A percentile compares a stretch with the other conserved stretches of the same genome.
Conservation (phyloP, 73 alveolate species). For the Paramecium biaurelia region DNA sequence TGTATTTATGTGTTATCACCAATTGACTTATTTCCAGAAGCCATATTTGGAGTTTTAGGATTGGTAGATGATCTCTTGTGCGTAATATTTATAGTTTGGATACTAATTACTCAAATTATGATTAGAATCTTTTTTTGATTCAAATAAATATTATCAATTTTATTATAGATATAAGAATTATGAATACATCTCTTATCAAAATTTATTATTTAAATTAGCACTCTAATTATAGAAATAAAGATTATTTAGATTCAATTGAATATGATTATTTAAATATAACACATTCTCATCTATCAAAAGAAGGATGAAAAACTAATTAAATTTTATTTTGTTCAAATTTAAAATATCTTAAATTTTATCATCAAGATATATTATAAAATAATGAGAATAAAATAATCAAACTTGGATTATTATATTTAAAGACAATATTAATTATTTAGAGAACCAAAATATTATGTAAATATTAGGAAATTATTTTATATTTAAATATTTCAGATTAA, state of each 20-base stretch:
- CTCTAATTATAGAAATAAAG: too few relatives aligned
- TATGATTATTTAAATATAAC: too few relatives aligned
- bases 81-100: slow-evolving; percentile 16
- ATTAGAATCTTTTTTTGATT: not conserved
- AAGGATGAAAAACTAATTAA: too few relatives aligned
- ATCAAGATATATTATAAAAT: too few relatives aligned
- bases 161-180: too few relatives aligned
- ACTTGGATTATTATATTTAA: not conserved
- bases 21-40: slow-evolving; percentile 35
- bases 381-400: not conserved
- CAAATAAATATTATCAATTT: not conserved
- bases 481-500: not conserved
- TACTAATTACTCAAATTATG: not conserved
- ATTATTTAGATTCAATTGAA: too few relatives aligned
- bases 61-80: slow-evolving; percentile 38
- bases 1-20: slow-evolving; percentile 4
- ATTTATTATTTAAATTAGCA: too few relatives aligned
- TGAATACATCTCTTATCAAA: too few relatives aligned
- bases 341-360: too few relatives aligned
- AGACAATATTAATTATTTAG: not conserved
- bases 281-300: too few relatives aligned
- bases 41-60: slow-evolving; percentile 13
- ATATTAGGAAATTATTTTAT: not conserved
- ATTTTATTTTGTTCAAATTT: too few relatives aligned
- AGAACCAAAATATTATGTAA: not conserved